Base-by-base conservation (phyloP, 1,284 basidiomycete genomes). In the Cryptococcus sp. region DNA sequence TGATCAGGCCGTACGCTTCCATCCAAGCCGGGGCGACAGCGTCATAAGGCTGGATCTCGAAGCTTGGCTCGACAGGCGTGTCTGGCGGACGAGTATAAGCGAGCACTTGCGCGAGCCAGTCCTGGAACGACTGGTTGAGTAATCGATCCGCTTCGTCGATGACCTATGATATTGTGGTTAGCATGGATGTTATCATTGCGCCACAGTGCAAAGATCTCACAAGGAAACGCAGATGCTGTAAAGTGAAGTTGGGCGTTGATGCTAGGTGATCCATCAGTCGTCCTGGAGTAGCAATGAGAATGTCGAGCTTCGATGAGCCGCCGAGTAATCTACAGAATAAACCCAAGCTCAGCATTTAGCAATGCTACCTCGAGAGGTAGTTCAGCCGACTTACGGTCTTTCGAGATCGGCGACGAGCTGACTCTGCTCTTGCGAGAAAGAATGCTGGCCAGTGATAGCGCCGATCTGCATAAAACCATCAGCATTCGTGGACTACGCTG, bases 71-170 rank as follows among this genome's bases (percentile, higher is more conserved):
- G 15, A 53, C 42, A 15, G 56, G 58, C 27, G 54, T 56, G 31
- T 70, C 60, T 7, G 82, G 80, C 17, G 86, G 84, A 31, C 84
- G 84, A 5, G 86, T 88, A 10, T 90, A 90, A 1, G 84, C 79
- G 7, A 94, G 81, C 3, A 96, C 88, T 69, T 87, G 87, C 13
- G 85, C 83, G 2, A 96, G 81, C 95, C 95, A 99, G 71, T 93
- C 89, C 77, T 98, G 93, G 79, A 97, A 98, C 1, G 91, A 93
- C 75, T 98, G 93, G 7, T 90, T 90, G 5, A 99, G 84, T 3
- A 99, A 83, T 22, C 94, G 85, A 75, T 99, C 96, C 0, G 96
- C 96, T 80, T 99, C 96, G 75, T 99, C 96, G 57, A 99, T 92
- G 19, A 99, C 87, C 91, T 93, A 62, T 44, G 3, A 39, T 17